phyloP scores from a whole-genome alignment of 352 stramenopile genomes.

The Vaucheria bursata region DNA sequence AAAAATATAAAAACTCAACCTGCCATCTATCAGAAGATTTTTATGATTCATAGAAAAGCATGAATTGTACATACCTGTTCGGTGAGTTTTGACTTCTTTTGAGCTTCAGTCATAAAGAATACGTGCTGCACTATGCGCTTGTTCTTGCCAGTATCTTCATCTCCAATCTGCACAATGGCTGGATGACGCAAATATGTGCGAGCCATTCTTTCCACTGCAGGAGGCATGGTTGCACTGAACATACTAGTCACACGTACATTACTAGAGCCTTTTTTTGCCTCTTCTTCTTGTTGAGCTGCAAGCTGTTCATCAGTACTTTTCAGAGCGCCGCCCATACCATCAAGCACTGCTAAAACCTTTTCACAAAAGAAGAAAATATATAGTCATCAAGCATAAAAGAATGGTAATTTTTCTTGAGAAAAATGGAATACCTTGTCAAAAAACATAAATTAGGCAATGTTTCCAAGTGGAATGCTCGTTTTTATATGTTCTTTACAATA shows the following conservation, averaged over 20 bases:
- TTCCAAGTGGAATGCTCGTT: neutral
- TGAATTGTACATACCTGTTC: too few species aligned
- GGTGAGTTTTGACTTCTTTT: constrained; percentile 74
- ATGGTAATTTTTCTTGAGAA: too few species aligned
- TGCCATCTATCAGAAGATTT: too few species aligned
- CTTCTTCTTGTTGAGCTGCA: constrained; percentile 79
- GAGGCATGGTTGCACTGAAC: constrained; percentile 98
- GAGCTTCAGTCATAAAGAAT: constrained; percentile 70
- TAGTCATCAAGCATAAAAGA: neutral
- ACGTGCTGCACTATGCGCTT: constrained; percentile 93
- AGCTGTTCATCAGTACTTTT: constrained; percentile 92
- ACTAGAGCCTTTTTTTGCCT: constrained; percentile 24
- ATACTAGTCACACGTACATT: constrained; percentile 69
- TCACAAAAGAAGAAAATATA: neutral
- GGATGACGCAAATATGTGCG: constrained; percentile 91
- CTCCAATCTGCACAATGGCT: constrained; percentile 93
- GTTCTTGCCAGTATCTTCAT: constrained; percentile 94
- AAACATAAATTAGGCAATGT: neutral
- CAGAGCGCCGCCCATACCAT: constrained; percentile 89
- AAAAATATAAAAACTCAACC: too few species aligned
- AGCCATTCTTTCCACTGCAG: constrained; percentile 90
- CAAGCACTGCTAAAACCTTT: constrained; percentile 73
- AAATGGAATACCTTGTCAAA: too few species aligned
- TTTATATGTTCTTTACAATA: too few species aligned
- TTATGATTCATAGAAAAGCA: constrained; percentile 12